Base-by-base conservation (phyloP, 2,329 filamentous ascomycete genomes). In the Aspergillus texensis region DNA sequence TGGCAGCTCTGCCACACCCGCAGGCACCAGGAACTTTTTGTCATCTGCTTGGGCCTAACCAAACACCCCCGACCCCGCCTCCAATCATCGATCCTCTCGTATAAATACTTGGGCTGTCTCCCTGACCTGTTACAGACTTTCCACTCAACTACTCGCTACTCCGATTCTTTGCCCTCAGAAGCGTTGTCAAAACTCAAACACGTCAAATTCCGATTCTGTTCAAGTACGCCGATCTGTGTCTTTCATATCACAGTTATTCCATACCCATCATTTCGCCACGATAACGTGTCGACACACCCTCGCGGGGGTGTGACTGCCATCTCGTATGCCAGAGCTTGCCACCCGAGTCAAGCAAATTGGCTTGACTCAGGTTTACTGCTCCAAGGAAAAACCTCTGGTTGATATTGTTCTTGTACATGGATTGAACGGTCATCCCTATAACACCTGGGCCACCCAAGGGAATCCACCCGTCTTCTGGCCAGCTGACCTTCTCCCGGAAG, bases 361-460 rank as follows among this genome's bases (percentile, higher is more conserved):
- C 65, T 72, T 82, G 65, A 77, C 78, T 32, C 75, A 80, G 70
- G 73, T 82, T 53, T 81, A 78, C 64, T 67, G 70, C 59, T 75
- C 77, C 26, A 70, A 72, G 50, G 70, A 74, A 16, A 71, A 75
- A 61, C 78, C 80, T 46, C 71, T 74, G 8, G 80, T 81, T 43
- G 80, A 82, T 65, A 86, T 93, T 48, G 85, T 92, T 30, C 85
- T 92, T 65, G 87, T 92, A 34, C 90, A 92, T 71, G 90, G 90
- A 41, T 83, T 85, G 48, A 91, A 91, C 74, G 90, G 90, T 36
- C 79, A 87, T 28, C 89, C 90, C 0, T 79, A 86, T 55, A 83
- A 83, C 65, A 90, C 89, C 53, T 92, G 90, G 83, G 80, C 81
- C 1, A 79, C 81, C n/a, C 78, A 79, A 6, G 39, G 39, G 59